Evolutionary conservation across 2,329 filamentous ascomycete species (phyloP), one percentile per base, ranked within the genome.

Genomic region (Colletotrichum echinochloae): DNA sequence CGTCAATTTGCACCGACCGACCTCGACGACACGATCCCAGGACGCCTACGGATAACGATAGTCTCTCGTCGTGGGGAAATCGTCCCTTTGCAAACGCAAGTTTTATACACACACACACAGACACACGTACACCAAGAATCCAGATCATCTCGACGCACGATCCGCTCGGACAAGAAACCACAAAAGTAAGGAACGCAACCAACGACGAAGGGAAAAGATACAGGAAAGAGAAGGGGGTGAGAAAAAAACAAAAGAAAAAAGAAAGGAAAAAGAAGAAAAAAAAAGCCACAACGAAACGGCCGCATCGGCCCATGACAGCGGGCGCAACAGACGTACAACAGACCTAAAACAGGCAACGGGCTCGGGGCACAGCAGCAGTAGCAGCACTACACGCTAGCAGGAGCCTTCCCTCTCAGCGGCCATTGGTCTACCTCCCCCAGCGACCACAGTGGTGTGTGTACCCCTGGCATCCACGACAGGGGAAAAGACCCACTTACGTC

Each of bases 301-400:
- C 63, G 63, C 67, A 67, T 52, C 49, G 44, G 56, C 63, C 56
- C 65, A 61, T 41, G 30, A 14, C 62, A 66, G 63, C 67, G 67
- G 67, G 67, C 67, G 67, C 67, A 70, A 62, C 56, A 67, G 64
- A 67, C 67, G 63, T 63, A 60, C 55, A 56, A 66, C 49, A 51
- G 48, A 57, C 57, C 66, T 56, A 52, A 48, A 66, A 59, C 56
- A 44, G 63, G 64, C 51, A 44, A 44, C 28, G 26, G n/a, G 18
- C 41, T 56, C 20, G 63, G 49, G 51, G 63, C 49, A 61, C 63
- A 51, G 56, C 56, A 56, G 48, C 62, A 23, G 16, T 8, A 39
- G 30, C 30, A 33, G 30, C 8, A 33, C 30, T n/a, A n/a, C n/a
- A n/a, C n/a, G n/a, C n/a, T n/a, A n/a, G n/a, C n/a, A n/a, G n/a